phyloP scores from a whole-genome alignment of 2,329 filamentous ascomycete genomes.

The Colletotrichum salicis region DNA sequence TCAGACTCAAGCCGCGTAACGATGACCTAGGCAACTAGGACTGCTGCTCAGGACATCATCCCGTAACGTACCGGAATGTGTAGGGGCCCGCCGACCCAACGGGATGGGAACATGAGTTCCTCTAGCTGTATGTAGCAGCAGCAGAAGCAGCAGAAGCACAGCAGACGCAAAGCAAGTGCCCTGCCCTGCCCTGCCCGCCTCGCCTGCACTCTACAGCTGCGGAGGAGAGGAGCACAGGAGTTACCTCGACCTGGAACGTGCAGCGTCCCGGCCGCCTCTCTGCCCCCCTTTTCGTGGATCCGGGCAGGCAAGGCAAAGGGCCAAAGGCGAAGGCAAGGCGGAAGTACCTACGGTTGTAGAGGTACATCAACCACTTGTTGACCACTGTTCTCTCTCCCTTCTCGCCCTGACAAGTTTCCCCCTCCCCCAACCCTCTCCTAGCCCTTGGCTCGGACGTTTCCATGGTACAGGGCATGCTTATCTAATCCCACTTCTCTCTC shows the following conservation, averaged over 20 bases:
- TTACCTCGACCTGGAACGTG: constrained; percentile 1
- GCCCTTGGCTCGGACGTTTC: neutral
- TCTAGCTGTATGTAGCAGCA: neutral
- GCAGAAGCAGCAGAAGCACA: neutral
- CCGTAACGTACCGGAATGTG: neutral
- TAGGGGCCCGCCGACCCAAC: neutral
- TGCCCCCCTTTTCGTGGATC: neutral
- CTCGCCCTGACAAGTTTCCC: neutral
- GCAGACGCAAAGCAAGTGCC: neutral
- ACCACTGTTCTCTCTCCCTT: neutral
- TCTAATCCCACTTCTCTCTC: neutral
- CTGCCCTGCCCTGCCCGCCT: neutral
- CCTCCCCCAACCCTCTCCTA: neutral
- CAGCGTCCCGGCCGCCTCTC: neutral
- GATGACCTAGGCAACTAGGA: neutral
- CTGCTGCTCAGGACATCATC: neutral
- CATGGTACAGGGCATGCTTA: neutral
- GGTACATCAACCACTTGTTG: neutral
- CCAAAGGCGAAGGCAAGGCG: neutral
- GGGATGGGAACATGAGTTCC: constrained; percentile 18
- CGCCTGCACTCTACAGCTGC: neutral
- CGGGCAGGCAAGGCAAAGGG: neutral
- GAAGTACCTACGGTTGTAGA: neutral
- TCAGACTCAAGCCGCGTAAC: neutral
- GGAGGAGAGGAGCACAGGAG: neutral